phyloP scores from a whole-genome alignment of 2,329 filamentous ascomycete species.

The Aspergillus melleus region DNA sequence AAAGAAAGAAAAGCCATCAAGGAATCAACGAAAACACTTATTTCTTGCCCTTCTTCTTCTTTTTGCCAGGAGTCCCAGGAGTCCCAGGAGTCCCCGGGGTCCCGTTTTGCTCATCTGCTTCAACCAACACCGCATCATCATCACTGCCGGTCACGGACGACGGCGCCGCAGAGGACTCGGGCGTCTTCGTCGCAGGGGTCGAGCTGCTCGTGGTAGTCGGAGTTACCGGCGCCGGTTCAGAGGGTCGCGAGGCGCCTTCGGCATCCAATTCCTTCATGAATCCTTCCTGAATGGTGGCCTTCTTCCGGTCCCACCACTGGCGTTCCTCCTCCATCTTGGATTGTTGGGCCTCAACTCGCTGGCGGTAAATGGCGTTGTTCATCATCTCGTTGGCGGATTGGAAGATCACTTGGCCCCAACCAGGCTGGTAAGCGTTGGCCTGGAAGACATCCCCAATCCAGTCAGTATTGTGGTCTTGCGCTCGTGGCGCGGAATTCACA shows the following conservation, averaged over 20 bases:
- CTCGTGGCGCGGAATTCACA: constrained; percentile 16
- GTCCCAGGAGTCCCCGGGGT: constrained; percentile 9
- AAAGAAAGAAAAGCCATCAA: constrained; percentile 2
- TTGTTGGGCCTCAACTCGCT: constrained; percentile 73
- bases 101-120: constrained; percentile 54
- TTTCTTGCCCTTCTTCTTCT: constrained; percentile 53
- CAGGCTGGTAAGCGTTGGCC: constrained; percentile 85
- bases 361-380: constrained; percentile 75
- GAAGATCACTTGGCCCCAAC: constrained; percentile 95
- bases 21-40: constrained; percentile 10
- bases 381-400: constrained; percentile 96
- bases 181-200: constrained; percentile 19
- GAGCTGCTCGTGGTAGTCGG: constrained; percentile 11
- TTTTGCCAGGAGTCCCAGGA: constrained; percentile 26
- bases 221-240: constrained; percentile 20
- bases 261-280: constrained; percentile 79
- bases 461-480: constrained; percentile 4
- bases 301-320: constrained; percentile 89
- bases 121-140: constrained; percentile 77
- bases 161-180: constrained; percentile 25
- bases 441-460: constrained; percentile 39
- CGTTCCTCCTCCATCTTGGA: constrained; percentile 71
- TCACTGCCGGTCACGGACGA: constrained; percentile 54
- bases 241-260: constrained; percentile 15
- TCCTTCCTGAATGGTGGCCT: constrained; percentile 68